A percentile compares a stretch with the other conserved stretches of the same genome.
phyloP scores from a whole-genome alignment of 2,329 filamentous ascomycete genomes.

The Septoria linicola region DNA sequence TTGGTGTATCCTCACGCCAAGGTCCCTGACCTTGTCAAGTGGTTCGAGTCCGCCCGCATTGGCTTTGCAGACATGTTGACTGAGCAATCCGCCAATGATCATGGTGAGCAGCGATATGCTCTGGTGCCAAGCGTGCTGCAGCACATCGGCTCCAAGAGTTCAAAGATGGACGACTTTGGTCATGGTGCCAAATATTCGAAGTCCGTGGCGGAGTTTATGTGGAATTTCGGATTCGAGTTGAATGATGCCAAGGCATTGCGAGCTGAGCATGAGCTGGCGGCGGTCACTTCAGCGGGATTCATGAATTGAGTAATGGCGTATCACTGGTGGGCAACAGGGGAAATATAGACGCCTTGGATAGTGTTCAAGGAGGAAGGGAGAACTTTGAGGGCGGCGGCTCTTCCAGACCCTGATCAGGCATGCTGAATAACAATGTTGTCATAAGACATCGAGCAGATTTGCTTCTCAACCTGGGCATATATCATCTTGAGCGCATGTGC shows the following conservation, averaged over 20 bases:
- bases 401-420: too few species aligned
- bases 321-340: too few species aligned
- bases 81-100: conserved; percentile 44
- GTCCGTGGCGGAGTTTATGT: conserved; percentile 40
- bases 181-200: conserved; percentile 23
- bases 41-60: conserved; percentile 28
- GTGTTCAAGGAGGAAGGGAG: too few species aligned
- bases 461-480: too few species aligned
- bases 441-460: too few species aligned
- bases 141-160: conserved; percentile 46
- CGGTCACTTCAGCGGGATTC: too few species aligned
- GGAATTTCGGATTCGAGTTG: conserved; percentile 43
- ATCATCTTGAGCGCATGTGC: too few species aligned
- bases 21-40: conserved; percentile 33
- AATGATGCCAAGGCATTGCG: conserved; percentile 22
- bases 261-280: conserved; percentile 32
- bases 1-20: conserved; percentile 44
- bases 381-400: too few species aligned
- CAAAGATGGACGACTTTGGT: conserved; percentile 32
- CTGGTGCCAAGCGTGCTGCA: conserved; percentile 47
- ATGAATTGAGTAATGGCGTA: too few species aligned
- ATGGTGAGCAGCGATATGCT: conserved; percentile 43
- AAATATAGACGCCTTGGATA: too few species aligned
- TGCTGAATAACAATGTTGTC: too few species aligned
- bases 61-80: conserved; percentile 43